Conservation (phyloP, 495 filamentous ascomycete species). For the Hyaloscypha variabilis region DNA sequence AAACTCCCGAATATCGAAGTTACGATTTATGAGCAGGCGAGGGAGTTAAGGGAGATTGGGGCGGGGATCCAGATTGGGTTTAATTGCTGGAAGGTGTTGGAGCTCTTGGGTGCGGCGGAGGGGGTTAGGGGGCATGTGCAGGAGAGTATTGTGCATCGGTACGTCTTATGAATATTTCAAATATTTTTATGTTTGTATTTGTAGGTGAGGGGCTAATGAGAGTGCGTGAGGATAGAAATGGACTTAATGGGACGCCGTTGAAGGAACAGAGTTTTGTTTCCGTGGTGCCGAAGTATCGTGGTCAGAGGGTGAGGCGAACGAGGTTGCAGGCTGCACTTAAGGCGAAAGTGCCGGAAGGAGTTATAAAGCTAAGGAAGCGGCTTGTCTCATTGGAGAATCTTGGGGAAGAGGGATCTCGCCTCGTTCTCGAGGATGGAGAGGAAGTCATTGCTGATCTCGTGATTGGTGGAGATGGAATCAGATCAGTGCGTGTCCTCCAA, state of each 20-base stretch:
- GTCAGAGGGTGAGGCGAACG: conserved; percentile 41
- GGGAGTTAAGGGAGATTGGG: conserved; percentile 48
- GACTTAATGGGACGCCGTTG: conserved; percentile 36
- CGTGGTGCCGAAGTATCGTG: conserved; percentile 17
- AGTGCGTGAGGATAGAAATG: conserved; percentile 31
- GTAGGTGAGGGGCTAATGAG: background rate
- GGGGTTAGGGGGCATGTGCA: conserved; percentile 39
- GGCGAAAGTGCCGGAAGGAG: conserved; percentile 37
- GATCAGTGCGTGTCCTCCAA: conserved; percentile 41
- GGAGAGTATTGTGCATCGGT: conserved; percentile 35
- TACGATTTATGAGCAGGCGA: conserved; percentile 51
- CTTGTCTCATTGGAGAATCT: conserved; percentile 37
- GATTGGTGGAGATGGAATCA: conserved; percentile 55
- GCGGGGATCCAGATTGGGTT: conserved; percentile 48
- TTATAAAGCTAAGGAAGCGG: conserved; percentile 44
- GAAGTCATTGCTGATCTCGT: conserved; percentile 46
- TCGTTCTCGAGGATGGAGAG: conserved; percentile 43
- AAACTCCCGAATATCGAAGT: conserved; percentile 46
- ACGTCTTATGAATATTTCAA: too few species aligned
- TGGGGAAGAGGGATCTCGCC: conserved; percentile 32
- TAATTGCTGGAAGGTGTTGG: conserved; percentile 48
- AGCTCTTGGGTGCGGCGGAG: conserved; percentile 46
- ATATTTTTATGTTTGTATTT: background rate
- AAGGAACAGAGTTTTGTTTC: conserved; percentile 8
- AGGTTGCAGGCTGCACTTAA: conserved; percentile 44